Evolutionary conservation across 805 yeast genomes (phyloP).

Genomic region (Maudiozyma turicensis): DNA sequence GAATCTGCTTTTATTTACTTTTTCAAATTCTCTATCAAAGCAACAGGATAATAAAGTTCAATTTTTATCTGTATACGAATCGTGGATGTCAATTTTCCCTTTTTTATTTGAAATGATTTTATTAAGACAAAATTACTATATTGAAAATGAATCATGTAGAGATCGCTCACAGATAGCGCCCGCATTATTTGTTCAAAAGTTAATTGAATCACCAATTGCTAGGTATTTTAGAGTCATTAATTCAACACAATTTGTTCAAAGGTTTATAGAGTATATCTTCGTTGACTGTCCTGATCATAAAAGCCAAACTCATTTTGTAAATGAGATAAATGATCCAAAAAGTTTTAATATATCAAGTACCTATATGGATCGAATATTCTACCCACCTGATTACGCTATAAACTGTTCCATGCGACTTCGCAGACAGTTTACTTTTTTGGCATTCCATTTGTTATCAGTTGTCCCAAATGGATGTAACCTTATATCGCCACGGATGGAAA

Average conservation of each 20-base stretch:
- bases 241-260: slow-evolving; percentile 8
- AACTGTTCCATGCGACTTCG: slow-evolving; percentile 16
- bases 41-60: neutral
- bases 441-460: slow-evolving; percentile 11
- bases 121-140: slow-evolving; percentile 20
- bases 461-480: slow-evolving; percentile 15
- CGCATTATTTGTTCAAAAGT: slow-evolving; percentile 6
- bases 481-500: slow-evolving; percentile 8
- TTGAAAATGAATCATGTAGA: slow-evolving; percentile 10
- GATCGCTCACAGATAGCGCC: neutral
- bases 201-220: slow-evolving; percentile 17
- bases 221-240: slow-evolving; percentile 10
- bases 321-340: slow-evolving; percentile 10
- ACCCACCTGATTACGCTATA: slow-evolving; percentile 8
- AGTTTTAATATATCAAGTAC: slow-evolving; percentile 6
- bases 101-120: slow-evolving; percentile 16
- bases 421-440: slow-evolving; percentile 12
- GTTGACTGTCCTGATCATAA: slow-evolving; percentile 6
- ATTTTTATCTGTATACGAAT: slow-evolving; percentile 11
- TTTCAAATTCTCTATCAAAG: neutral
- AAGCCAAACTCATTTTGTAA: neutral
- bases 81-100: slow-evolving; percentile 22
- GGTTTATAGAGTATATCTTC: slow-evolving; percentile 17
- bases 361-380: slow-evolving; percentile 9
- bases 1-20: neutral